Base-by-base conservation (phyloP, 2,329 filamentous ascomycete genomes). In the Coleophoma cylindrospora region DNA sequence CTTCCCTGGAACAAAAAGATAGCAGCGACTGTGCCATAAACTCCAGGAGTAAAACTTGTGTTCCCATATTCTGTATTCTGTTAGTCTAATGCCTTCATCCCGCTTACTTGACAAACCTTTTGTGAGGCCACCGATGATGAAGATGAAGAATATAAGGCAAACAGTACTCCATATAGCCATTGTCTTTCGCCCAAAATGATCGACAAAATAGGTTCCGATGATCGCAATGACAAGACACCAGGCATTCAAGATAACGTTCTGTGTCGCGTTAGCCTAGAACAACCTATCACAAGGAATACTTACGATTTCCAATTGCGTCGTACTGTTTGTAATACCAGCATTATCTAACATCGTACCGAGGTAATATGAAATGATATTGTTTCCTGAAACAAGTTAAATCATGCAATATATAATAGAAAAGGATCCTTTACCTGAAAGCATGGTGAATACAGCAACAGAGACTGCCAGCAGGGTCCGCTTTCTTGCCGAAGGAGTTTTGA, bases 101-200 rank as follows among this genome's bases (percentile, higher is more conserved):
- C 8, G 10, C 34, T 65, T n/a, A 38, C 34, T 17, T 70, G 17
- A 58, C 27, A 27, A 27, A 27, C 27, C 55, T 66, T 45, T 83
- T 79, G 55, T 82, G 77, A 81, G 61, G 2, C 68, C 74, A 2
- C 76, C 76, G 38, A 79, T 71, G 45, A 79, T 65, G 55, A 79
- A 78, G 1, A 80, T 67, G 34, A 70, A 76, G 19, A 71, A 46
- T 2, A 69, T 66, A 4, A 74, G 56, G 11, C 70, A 54, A 14
- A 50, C 50, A 43, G 71, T 66, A 0, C 69, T 71, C 11, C 70
- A 50, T 4, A 73, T 55, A 4, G 71, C 72, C 1, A 68, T 71
- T 1, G 66, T 63, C 50, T 73, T 75, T 8, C 75, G 69, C 7
- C 75, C 74, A 65, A 70, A 69, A 21, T 47, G 60, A 14, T 70